phyloP scores from a whole-genome alignment of 108 stramenopile genomes.

The Fragilariopsis cylindrus region DNA sequence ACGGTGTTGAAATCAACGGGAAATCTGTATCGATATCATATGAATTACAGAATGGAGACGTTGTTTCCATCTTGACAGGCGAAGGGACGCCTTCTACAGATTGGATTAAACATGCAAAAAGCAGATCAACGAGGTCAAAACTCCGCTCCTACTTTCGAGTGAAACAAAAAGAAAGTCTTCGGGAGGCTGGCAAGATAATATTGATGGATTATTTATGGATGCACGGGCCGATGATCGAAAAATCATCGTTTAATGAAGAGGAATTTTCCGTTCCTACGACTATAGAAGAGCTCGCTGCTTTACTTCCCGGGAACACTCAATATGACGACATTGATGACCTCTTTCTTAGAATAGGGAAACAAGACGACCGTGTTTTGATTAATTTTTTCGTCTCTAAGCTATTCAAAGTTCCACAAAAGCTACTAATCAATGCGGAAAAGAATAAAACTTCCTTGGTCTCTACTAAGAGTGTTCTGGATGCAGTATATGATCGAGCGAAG shows the following conservation, averaged over 20 bases:
- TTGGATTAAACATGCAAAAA: constrained; percentile 87
- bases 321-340: constrained; percentile 68
- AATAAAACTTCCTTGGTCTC: constrained; percentile 23
- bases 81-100: constrained; percentile 72
- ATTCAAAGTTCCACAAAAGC: constrained; percentile 66
- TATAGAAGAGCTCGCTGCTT: constrained; percentile 47
- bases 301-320: constrained; percentile 73
- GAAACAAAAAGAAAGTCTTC: constrained; percentile 69
- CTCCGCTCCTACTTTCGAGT: constrained; percentile 80
- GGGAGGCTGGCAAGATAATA: constrained; percentile 72
- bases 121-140: constrained; percentile 82
- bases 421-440: constrained; percentile 52
- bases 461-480: constrained; percentile 39
- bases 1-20: constrained; percentile 88
- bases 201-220: constrained; percentile 77
- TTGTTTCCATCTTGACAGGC: constrained; percentile 85
- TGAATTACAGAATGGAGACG: constrained; percentile 88
- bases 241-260: constrained; percentile 56
- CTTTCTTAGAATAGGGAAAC: constrained; percentile 67
- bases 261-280: constrained; percentile 57
- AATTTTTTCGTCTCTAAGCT: constrained; percentile 69
- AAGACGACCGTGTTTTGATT: constrained; percentile 60
- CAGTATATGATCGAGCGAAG: constrained; percentile 48
- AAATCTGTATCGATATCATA: constrained; percentile 79
- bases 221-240: constrained; percentile 60